Percentiles rank a stretch among this genome's conserved stretches.
phyloP scores from a whole-genome alignment of 495 filamentous ascomycete species.

The Mytilinidion resinicola region DNA sequence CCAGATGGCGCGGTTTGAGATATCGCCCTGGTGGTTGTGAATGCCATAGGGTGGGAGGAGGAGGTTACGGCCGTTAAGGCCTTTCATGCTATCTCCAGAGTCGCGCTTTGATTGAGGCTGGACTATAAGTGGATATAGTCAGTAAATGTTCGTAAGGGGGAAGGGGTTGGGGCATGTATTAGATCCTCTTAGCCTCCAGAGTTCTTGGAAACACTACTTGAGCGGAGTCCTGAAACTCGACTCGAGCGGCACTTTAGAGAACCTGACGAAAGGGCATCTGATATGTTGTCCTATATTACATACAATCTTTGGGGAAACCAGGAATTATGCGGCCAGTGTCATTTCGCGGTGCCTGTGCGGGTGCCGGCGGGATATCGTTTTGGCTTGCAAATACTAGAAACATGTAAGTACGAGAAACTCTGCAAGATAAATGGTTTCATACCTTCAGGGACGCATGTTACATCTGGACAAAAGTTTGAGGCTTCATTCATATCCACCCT shows the following conservation, averaged over 20 bases:
- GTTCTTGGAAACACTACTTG: slow-evolving; percentile 44
- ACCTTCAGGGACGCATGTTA: slow-evolving; percentile 60
- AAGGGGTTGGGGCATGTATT: slow-evolving; percentile 38
- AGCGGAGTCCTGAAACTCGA: too few species aligned
- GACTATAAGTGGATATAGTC: slow-evolving; percentile 25
- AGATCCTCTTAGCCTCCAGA: slow-evolving; percentile 45
- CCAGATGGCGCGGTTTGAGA: slow-evolving; percentile 52
- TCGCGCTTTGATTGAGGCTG: slow-evolving; percentile 43
- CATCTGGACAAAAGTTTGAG: slow-evolving; percentile 53
- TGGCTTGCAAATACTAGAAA: slow-evolving; percentile 8
- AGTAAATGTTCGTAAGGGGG: too few species aligned
- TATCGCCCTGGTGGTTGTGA: slow-evolving; percentile 48
- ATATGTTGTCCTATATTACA: slow-evolving; percentile 57
- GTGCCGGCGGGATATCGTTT: slow-evolving; percentile 7
- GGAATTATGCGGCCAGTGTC: slow-evolving; percentile 54
- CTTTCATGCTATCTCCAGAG: slow-evolving; percentile 50
- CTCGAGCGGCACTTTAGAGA: too few species aligned
- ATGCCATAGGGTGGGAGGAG: slow-evolving; percentile 75
- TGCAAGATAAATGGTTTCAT: slow-evolving; percentile 62
- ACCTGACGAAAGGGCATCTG: too few species aligned
- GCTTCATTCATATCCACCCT: slow-evolving; percentile 46
- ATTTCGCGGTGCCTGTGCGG: slow-evolving; percentile 36
- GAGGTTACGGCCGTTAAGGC: slow-evolving; percentile 61
- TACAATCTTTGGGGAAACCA: slow-evolving; percentile 66
- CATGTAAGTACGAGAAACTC: slow-evolving; percentile 57